Conservation (phyloP, 306 rosid genomes). For the Prunus mume region DNA sequence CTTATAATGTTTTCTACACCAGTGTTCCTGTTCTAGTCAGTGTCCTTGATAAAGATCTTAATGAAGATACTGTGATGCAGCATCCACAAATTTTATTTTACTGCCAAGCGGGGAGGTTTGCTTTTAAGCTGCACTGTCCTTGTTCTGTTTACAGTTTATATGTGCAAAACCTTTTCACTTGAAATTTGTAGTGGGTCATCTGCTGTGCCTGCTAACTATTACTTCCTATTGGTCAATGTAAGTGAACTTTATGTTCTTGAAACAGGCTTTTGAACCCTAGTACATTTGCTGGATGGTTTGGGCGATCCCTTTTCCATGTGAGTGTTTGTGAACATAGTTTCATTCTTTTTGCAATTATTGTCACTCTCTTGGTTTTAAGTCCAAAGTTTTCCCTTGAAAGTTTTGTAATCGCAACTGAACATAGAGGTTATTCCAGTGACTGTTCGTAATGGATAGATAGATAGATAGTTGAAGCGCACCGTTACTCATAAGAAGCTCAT, state of each 20-base stretch:
- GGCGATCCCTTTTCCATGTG: constrained; percentile 94
- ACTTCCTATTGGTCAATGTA: neutral
- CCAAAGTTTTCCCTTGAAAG: neutral
- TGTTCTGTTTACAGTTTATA: neutral
- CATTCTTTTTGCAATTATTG: neutral
- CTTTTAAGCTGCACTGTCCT: constrained; percentile 21
- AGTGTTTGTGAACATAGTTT: constrained; percentile 35
- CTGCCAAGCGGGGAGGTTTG: constrained; percentile 98
- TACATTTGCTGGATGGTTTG: constrained; percentile 99
- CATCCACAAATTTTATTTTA: constrained; percentile 99
- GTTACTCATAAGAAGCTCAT: neutral
- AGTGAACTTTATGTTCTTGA: constrained; percentile 20
- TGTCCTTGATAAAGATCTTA: constrained; percentile 95
- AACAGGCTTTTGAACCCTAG: constrained; percentile 95
- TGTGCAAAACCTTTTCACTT: neutral
- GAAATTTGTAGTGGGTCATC: neutral
- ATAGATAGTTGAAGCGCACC: neutral
- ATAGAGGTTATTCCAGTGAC: neutral
- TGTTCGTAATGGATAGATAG: neutral
- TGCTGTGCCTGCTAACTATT: neutral
- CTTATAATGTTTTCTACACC: constrained; percentile 98
- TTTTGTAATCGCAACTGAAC: neutral
- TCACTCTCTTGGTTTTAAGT: neutral
- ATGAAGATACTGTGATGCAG: constrained; percentile 95
- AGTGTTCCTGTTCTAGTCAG: constrained; percentile 94